phyloP scores from a whole-genome alignment of 2,329 filamentous ascomycete genomes.

The Botrytis deweyae region DNA sequence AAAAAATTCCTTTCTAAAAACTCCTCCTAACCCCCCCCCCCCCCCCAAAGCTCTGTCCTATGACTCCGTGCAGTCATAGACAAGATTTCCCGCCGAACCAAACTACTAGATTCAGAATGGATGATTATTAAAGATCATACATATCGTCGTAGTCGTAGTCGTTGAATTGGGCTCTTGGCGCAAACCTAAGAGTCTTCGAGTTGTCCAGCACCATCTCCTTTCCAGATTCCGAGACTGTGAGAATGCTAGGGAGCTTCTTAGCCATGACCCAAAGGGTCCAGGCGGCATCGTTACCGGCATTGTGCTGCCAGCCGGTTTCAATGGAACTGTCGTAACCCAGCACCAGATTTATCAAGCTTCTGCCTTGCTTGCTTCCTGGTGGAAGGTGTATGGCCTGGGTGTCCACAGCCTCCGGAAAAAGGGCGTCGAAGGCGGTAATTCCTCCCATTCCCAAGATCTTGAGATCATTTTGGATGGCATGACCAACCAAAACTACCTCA shows the following conservation, averaged over 20 bases:
- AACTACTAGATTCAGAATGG: fast-evolving
- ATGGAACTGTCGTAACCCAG: fast-evolving
- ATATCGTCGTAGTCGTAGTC: neutral
- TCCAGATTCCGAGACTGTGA: neutral
- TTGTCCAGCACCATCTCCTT: neutral
- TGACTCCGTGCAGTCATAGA: neutral
- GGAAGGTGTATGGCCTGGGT: neutral
- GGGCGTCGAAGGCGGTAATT: neutral
- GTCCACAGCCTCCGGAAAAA: neutral
- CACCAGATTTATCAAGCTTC: neutral
- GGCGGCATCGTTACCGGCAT: slow-evolving; percentile 11
- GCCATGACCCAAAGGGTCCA: slow-evolving; percentile 8
- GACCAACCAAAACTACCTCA: neutral
- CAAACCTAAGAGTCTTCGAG: neutral
- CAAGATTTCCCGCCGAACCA: fast-evolving
- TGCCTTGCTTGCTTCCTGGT: neutral
- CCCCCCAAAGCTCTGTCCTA: neutral
- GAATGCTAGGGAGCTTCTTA: neutral
- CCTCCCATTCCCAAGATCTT: neutral
- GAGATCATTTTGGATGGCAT: neutral
- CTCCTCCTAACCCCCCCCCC: neutral
- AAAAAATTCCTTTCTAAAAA: no score
- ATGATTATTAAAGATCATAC: neutral
- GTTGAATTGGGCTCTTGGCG: neutral
- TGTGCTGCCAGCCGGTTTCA: slow-evolving; percentile 11